Base-by-base conservation (phyloP, 2,329 filamentous ascomycete genomes). In the Colletotrichum costaricense region DNA sequence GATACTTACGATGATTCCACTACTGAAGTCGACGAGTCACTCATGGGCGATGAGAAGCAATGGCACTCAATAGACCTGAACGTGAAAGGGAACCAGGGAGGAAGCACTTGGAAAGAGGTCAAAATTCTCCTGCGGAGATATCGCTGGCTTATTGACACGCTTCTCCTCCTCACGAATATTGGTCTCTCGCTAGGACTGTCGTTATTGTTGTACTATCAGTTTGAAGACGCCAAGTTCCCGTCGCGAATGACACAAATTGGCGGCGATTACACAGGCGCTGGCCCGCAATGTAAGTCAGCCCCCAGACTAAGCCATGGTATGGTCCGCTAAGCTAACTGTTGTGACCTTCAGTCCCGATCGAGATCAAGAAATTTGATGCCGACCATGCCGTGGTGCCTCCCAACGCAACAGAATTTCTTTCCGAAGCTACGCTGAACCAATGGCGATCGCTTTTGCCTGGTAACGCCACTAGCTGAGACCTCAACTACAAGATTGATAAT, bases 391-490 rank as follows among this genome's bases (percentile, higher is more conserved):
- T 83, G 68, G 82, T 82, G 24, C 84, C 84, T 3, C 80, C 81
- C 14, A 80, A 82, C 57, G 80, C 81, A 4, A 78, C 81, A 9
- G 82, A 82, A n/a, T 85, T 84, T 74, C 83, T 83, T 60, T 78
- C 77, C 28, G 76, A 83, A n/a, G 74, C 82, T 42, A 80, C 82
- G 0, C 73, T 84, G 35, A 78, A 76, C 5, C 79, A 77, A 57
- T 85, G 84, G 84, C 84, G 83, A 64, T 79, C 81, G 7, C 64
- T 86, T 11, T 80, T 86, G 81, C 84, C 84, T 5, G 76, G 83
- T 84, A 77, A 35, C 5, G 24, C 24, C 24, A 46, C 26, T 11
- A 24, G 24, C 16, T n/a, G n/a, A 5, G n/a, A 14, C 4, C 1
- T 42, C 16, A 42, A 42, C 38, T 42, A 42, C 16, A 42, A 42